Evolutionary conservation across 2,329 filamentous ascomycete species (phyloP), one percentile per base, ranked within the genome.

Genomic region (Fusarium lyarnte): DNA sequence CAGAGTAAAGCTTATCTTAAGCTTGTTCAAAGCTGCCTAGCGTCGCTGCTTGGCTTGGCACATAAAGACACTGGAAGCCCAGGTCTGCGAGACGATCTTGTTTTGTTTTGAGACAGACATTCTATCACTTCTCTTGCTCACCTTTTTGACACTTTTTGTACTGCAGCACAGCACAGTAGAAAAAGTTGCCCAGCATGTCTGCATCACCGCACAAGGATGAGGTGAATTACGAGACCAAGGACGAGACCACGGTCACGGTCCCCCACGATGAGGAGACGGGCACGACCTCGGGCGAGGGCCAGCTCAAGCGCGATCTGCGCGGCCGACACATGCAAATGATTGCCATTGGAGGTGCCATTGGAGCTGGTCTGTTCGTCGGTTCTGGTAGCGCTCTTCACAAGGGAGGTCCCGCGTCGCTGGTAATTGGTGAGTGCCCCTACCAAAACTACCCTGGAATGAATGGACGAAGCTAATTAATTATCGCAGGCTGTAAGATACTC

Each of bases 311-410:
- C 77, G 91, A 90, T 79, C 83, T 97, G 74, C 95, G 95, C 83
- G 89, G 90, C 29, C 87, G 94, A 58, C 95, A 98, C 85, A 82
- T 98, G 80, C 95, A 98, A 85, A 98, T 98, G 95, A 98, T 98
- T 86, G 95, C 95, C 27, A 97, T 98, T 72, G 93, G 76, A 36
- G 75, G 75, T 61, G 76, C 76, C 62, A 53, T 77, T 88, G 91
- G 92, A 69, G 95, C 93, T 35, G 94, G 95, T 76, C 86, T 98
- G 7, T 97, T 97, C 79, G 93, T 98, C 49, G 92, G 93, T 36
- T 95, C 93, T 1, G 94, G 93, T 60, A 85, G 85, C 70, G 90
- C 93, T 11, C 85, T 97, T 64, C 85, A 88, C 54, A 85, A 86
- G 29, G 94, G 94, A 73, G 94, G 94, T 9, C 94, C 94, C 6